Evolutionary conservation across 164 flowering plant species (phyloP).

Genomic region (Macadamia integrifolia): DNA sequence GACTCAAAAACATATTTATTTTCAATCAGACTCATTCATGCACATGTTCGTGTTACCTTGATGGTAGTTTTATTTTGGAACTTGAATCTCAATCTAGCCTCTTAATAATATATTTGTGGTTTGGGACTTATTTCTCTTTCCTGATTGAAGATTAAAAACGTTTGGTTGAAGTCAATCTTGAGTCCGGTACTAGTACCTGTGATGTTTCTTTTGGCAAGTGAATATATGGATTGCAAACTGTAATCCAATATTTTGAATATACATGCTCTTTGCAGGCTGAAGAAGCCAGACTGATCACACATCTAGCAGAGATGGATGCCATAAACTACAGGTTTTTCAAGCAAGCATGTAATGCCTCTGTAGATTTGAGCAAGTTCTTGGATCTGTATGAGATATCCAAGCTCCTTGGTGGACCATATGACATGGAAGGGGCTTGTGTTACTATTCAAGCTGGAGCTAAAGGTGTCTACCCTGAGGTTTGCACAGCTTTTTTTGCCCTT

Average conservation of each 20-base stretch:
- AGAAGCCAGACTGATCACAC: constrained; percentile 76
- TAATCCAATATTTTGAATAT: background rate
- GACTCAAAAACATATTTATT: too few species aligned
- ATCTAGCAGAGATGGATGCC: constrained; percentile 66
- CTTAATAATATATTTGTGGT: too few species aligned
- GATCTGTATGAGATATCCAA: constrained; percentile 76
- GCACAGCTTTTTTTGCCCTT: constrained; percentile 7
- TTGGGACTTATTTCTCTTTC: too few species aligned
- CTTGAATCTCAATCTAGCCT: background rate
- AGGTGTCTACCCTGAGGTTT: constrained; percentile 50
- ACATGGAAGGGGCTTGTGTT: constrained; percentile 74
- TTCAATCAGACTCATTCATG: background rate
- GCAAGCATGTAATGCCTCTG: constrained; percentile 74
- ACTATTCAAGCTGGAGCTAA: constrained; percentile 47
- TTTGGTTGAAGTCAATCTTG: background rate
- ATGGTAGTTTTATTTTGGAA: background rate
- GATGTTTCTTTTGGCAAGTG: background rate
- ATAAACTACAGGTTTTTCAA: constrained; percentile 57
- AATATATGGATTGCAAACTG: background rate
- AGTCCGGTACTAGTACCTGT: background rate
- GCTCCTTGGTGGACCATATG: constrained; percentile 69
- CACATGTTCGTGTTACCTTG: background rate
- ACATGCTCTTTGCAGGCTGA: constrained; percentile 51
- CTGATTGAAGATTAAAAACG: background rate
- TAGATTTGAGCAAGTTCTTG: constrained; percentile 59